Conservation (phyloP, 805 yeast genomes). For the Saccharomycopsis babjevae region DNA sequence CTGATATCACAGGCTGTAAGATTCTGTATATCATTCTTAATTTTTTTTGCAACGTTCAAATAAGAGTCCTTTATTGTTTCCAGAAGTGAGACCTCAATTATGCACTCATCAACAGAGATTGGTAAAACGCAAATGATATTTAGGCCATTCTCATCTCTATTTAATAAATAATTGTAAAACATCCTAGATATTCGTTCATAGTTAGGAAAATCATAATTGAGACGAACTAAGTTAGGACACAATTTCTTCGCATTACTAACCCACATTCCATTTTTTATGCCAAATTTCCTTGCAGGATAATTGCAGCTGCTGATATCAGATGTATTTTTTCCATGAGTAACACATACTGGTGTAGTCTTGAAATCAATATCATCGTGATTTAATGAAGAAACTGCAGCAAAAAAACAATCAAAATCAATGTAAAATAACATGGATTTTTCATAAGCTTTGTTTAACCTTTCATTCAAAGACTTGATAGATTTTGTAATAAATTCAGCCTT, state of each 20-base stretch:
- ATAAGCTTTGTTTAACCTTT: not conserved
- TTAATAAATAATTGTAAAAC: slow-evolving; percentile 52
- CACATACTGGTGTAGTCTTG: slow-evolving; percentile 47
- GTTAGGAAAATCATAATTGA: slow-evolving; percentile 65
- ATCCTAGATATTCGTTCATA: slow-evolving; percentile 57
- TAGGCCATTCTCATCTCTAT: slow-evolving; percentile 19
- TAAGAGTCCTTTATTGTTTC: not conserved
- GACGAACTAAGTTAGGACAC: slow-evolving; percentile 56
- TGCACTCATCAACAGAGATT: slow-evolving; percentile 84
- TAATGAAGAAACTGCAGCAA: slow-evolving; percentile 74
- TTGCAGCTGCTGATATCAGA: slow-evolving; percentile 91
- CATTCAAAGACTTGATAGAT: slow-evolving; percentile 27
- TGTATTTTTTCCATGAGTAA: slow-evolving; percentile 39
- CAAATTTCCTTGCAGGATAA: slow-evolving; percentile 70
- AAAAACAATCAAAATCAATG: slow-evolving; percentile 89
- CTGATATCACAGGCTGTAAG: slow-evolving; percentile 61
- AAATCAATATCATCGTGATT: slow-evolving; percentile 41
- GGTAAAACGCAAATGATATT: slow-evolving; percentile 51
- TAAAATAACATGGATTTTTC: slow-evolving; percentile 43
- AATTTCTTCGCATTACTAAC: slow-evolving; percentile 48
- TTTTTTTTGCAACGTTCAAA: slow-evolving; percentile 22
- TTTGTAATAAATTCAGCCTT: slow-evolving; percentile 46
- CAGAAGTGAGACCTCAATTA: slow-evolving; percentile 49
- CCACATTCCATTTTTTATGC: slow-evolving; percentile 90
- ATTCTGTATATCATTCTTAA: slow-evolving; percentile 33